Percentiles rank a stretch among this genome's conserved stretches.
phyloP scores from a whole-genome alignment of 441 rosid species.

The Corymbia citriodora region DNA sequence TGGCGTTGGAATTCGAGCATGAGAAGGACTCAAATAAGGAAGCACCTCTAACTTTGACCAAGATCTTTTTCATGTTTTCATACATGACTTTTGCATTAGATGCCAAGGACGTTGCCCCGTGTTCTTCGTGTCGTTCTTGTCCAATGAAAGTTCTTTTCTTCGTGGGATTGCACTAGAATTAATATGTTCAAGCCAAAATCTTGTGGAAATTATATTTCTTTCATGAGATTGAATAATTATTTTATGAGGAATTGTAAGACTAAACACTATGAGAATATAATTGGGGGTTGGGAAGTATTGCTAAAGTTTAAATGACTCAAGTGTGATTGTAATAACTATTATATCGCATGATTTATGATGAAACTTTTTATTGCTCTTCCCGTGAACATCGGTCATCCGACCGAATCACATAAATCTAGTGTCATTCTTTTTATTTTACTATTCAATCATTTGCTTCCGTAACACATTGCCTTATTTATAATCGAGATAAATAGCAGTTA shows the following conservation, averaged over 20 bases:
- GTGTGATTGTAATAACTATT: too few relatives aligned
- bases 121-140: background rate
- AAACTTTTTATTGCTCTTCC: too few relatives aligned
- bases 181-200: background rate
- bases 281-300: background rate
- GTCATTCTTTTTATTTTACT: too few relatives aligned
- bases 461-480: background rate
- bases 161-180: background rate
- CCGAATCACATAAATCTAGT: too few relatives aligned
- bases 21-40: background rate
- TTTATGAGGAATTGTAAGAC: background rate
- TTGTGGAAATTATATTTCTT: too few relatives aligned
- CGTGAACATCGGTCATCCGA: background rate
- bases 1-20: background rate
- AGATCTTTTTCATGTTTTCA: background rate
- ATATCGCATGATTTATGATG: background rate
- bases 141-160: background rate
- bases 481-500: background rate
- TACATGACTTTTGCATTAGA: background rate
- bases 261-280: too few relatives aligned
- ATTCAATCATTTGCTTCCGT: too few relatives aligned
- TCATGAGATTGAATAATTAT: too few relatives aligned
- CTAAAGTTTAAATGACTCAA: too few relatives aligned
- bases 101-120: background rate
- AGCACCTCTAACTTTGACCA: background rate